These are phyloP conservation scores for Aethionema arabicum DNA, from an alignment of 345 rosid species.

Conservation along the genomic window DNA sequence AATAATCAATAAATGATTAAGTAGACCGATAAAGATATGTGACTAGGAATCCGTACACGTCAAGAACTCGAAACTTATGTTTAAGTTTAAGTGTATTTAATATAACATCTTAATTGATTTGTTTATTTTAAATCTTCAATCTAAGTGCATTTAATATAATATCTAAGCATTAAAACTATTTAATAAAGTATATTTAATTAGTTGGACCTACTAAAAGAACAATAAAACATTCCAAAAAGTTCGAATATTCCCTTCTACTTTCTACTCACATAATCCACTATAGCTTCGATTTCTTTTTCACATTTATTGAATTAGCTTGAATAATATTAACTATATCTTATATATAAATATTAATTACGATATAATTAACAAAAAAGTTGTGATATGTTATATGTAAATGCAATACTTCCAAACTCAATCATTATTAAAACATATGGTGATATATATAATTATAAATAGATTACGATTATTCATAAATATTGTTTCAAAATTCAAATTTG, in stretches of 20 bases:
- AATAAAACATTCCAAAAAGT: constrained; percentile 36
- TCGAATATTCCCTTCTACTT: constrained; percentile 34
- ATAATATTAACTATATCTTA: background rate
- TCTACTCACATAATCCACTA: constrained; percentile 28
- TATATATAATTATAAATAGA: too few species aligned
- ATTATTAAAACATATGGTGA: too few species aligned
- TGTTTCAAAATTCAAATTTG: too few species aligned
- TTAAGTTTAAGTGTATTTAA: background rate
- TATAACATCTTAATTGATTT: background rate
- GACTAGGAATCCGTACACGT: constrained; percentile 11
- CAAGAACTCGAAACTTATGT: background rate
- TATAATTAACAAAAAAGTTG: too few species aligned
- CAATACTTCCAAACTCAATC: too few species aligned
- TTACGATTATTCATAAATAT: too few species aligned
- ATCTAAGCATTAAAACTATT: constrained; percentile 23
- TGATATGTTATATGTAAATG: too few species aligned
- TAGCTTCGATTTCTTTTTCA: background rate
- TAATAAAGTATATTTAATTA: background rate
- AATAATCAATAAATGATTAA: too few species aligned
- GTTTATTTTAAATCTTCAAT: background rate
- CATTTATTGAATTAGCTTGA: constrained; percentile 7
- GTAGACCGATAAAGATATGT: too few species aligned
- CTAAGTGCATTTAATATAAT: constrained; percentile 18
- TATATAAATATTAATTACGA: background rate
- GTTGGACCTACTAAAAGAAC: constrained; percentile 31